Evolutionary conservation across 306 rosid genomes (phyloP), one percentile per base, ranked within the genome.

Genomic region (Cicer bijugum): DNA sequence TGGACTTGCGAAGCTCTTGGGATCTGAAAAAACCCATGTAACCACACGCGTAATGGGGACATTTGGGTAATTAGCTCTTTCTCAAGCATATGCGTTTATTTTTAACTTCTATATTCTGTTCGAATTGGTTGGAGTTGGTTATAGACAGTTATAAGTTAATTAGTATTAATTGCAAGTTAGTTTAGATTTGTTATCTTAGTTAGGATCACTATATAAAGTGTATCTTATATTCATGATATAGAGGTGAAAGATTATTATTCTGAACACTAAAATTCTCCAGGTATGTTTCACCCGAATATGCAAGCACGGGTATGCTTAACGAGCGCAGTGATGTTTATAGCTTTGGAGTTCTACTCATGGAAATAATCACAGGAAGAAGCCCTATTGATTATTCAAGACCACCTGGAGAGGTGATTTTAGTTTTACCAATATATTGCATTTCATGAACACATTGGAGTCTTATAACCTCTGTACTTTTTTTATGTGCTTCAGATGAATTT

Each of bases 31-130:
- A 81, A 88, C 83, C 47, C 87, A 94, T 11, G 98, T 94, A 78
- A 91, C 96, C 46, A 94, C 98, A 2, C 94, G 98, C 12, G 98
- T 94, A 3, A 94, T 94, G 98, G 98, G 98, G 63, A 94, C 98
- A 65, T 94, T 94, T 11, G 98, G 98, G 98, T 81, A 75, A 62
- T 84, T 69, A 39, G 86, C 70, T 62, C 62, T 78, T 48, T 11
- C 55, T 82, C 57, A 17, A 12, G 56, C 14, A 46, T 72, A 23
- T 40, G 6, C 68, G n/a, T 65, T 17, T n/a, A 59, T 15, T 53
- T 57, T 50, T 9, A 39, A 48, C 35, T 37, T 67, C 64, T 48
- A 67, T 28, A 28, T 28, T 28, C 5, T 3, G 35, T 28, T 28
- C 5, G 35, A 28, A 28, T 28, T 28, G 35, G 35, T 28, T 28